Base-by-base conservation (phyloP, 208 protist genomes). In the Acanthamoeba quina region DNA sequence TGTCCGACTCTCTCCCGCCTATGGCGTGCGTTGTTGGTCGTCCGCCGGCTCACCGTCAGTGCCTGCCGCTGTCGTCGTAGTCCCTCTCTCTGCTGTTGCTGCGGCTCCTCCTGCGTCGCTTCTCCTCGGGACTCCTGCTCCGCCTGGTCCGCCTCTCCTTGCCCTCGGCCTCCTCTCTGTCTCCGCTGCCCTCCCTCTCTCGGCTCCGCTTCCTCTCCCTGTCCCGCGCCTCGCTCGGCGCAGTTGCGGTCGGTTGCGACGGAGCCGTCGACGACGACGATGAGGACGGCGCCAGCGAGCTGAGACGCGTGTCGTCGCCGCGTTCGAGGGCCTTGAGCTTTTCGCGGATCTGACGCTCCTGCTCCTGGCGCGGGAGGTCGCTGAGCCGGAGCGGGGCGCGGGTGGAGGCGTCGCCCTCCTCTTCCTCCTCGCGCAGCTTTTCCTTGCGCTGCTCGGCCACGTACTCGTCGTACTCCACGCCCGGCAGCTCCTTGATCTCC, bases 401-500 rank as follows among this genome's bases (percentile, higher is more conserved):
- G n/a, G 17, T 34, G 47, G 47, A 26, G 26, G 19, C 34, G 5
- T 41, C 41, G 7, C 37, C 78, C 49, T 62, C 78, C 21, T 86
- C 78, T 24, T n/a, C 52, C 49, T 86, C 78, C 11, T 17, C 13
- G 13, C 41, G 41, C 26, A 86, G 49, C 78, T 86, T 86, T 21
- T 86, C 78, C 78, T 86, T 86, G 15, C 78, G 78, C 78, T 54
- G 49, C 49, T 86, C 78, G 15, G 78, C 78, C 47, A 86, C 44
- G 78, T 47, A 86, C 24, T 86, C 78, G 19, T 86, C 78, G 78
- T 86, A 86, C 49, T 86, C 78, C n/a, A 86, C 78, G 49, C 78
- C 78, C 19, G 78, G 78, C 78, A 86, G 78, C 49, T 86, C 78
- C 34, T 86, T 86, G 49, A 86, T 86, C 78, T 56, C 47, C n/a